Evolutionary conservation across 2,329 filamentous ascomycete species (phyloP), one percentile per base, ranked within the genome.

Genomic region (Beauveria medogensis): DNA sequence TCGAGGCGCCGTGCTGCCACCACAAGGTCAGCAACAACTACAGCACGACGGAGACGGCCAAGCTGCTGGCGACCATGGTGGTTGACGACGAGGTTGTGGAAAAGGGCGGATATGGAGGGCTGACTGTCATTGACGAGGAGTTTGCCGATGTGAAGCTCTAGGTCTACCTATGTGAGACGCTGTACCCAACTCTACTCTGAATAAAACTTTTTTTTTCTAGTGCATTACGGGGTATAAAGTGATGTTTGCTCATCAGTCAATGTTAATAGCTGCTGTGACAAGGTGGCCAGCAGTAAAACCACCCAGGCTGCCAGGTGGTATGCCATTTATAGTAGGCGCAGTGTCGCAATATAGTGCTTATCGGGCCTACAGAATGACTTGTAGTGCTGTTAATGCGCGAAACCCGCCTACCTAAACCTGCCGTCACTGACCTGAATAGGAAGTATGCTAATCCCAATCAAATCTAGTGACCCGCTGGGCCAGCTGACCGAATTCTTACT

Each of bases 1-100:
- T 62, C 55, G 66, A 68, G 60, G 63, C 63, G 28, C 65, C 66
- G 2, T 65, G 65, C 14, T 68, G 66, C 58, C 66, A 66, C 41
- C 66, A 68, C 61, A 62, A 37, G 30, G 63, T 63, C 18, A 65
- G 63, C 64, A 63, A 64, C 60, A 67, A 67, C 55, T 63, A 57
- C 54, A 66, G 65, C 63, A 43, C 48, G 9, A 59, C 55, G 2
- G 55, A 59, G 48, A 28, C 55, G 14, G 60, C 60, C 18, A 62
- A 55, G 60, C 51, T 67, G 2, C 24, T 67, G 47, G 65, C 65
- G 1, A 64, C 62, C 8, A 52, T 66, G 51, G 61, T 66, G 4
- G 61, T 67, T 3, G 65, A 67, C 26, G 63, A 64, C 3, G 56
- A 62, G 40, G 62, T 63, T 1, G 53, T 67, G 7, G 63, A 67